Evolutionary conservation across 768 basidiomycete genomes (phyloP).

Genomic region (Cyclocybe aegerita): DNA sequence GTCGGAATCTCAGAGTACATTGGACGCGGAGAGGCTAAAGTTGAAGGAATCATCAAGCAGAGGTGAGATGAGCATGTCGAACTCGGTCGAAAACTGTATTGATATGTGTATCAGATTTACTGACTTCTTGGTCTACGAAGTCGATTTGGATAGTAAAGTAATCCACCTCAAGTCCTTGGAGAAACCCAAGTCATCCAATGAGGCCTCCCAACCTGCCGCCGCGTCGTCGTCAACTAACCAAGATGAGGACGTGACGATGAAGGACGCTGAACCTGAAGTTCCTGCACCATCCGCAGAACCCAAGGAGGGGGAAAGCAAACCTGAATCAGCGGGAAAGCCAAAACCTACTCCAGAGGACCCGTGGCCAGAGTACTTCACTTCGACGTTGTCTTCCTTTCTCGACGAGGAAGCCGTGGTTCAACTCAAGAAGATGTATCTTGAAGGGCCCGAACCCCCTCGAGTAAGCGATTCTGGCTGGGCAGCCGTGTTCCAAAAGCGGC

Average conservation of each 20-base stretch:
- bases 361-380: slow-evolving; percentile 68
- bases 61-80: slow-evolving; percentile 48
- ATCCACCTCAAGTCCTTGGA: slow-evolving; percentile 79
- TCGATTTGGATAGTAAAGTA: slow-evolving; percentile 77
- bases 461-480: slow-evolving; percentile 78
- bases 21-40: slow-evolving; percentile 61
- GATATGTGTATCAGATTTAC: slow-evolving; percentile 66
- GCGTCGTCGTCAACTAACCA: background rate
- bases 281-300: background rate
- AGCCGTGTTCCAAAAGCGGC: slow-evolving; percentile 38
- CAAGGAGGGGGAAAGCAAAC: slow-evolving; percentile 6
- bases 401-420: slow-evolving; percentile 56
- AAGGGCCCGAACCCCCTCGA: slow-evolving; percentile 79
- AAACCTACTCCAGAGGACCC: slow-evolving; percentile 33
- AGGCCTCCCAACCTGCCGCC: slow-evolving; percentile 8
- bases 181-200: slow-evolving; percentile 61
- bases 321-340: slow-evolving; percentile 3
- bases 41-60: slow-evolving; percentile 96
- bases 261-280: background rate
- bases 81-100: background rate
- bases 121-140: slow-evolving; percentile 94
- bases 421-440: slow-evolving; percentile 73
- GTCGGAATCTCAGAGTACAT: slow-evolving; percentile 93
- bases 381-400: slow-evolving; percentile 61
- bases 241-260: slow-evolving; percentile 20